Evolutionary conservation across 352 stramenopile species (phyloP).

Genomic region (Globisporangium recalcitrans): DNA sequence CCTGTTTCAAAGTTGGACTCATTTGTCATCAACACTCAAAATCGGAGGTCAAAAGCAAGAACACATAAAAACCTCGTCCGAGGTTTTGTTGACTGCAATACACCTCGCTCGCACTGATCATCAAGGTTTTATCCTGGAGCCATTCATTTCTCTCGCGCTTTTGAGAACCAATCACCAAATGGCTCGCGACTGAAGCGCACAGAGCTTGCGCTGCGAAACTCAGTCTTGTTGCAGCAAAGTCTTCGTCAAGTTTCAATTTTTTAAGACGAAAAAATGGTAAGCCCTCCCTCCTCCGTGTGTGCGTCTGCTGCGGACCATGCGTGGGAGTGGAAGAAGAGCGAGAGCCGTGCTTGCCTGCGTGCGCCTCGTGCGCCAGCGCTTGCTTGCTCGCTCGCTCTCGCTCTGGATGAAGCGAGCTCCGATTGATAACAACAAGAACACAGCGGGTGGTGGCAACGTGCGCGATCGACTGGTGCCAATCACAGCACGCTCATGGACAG

Average conservation of each 20-base stretch:
- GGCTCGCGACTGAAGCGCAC: background rate
- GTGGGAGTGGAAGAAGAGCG: background rate
- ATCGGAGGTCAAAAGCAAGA: too few relatives aligned
- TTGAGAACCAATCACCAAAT: constrained; percentile 47
- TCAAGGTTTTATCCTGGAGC: background rate
- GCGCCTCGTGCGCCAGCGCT: background rate
- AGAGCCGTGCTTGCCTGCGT: background rate
- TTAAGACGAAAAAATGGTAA: constrained; percentile 86
- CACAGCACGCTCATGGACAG: background rate
- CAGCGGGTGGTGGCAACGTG: background rate
- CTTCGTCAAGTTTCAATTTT: constrained; percentile 86
- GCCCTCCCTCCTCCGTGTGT: constrained; percentile 20
- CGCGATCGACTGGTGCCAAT: background rate
- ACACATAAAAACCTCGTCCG: background rate
- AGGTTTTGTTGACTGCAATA: too few relatives aligned
- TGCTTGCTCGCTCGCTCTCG: background rate
- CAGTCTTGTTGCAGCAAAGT: constrained; percentile 76
- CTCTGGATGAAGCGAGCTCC: background rate
- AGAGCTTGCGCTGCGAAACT: constrained; percentile 17
- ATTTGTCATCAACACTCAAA: too few relatives aligned
- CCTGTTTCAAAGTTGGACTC: too few relatives aligned
- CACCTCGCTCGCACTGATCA: too few relatives aligned
- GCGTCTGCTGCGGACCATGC: too few relatives aligned
- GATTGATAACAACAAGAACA: background rate
- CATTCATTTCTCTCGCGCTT: constrained; percentile 11